These are phyloP conservation scores for Colletotrichum trifolii DNA, from an alignment of 2,329 filamentous ascomycete species.

Conservation along the genomic window DNA sequence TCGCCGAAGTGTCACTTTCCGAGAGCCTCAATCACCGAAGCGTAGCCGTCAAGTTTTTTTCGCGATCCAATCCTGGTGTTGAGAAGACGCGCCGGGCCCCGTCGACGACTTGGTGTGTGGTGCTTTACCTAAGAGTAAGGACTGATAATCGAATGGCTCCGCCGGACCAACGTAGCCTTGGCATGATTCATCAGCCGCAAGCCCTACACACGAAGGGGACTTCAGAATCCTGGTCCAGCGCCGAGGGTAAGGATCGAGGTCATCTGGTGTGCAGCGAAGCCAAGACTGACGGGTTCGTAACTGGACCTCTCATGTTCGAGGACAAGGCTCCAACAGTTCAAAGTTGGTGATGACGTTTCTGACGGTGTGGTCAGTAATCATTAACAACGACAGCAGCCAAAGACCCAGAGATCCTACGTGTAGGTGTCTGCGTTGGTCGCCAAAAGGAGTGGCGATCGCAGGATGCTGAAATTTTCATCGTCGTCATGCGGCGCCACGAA, in stretches of 20 bases:
- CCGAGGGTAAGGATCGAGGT: not conserved
- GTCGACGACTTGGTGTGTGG: no score
- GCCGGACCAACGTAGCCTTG: slow-evolving; percentile 4
- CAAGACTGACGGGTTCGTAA: slow-evolving; percentile 27
- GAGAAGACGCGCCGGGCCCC: no score
- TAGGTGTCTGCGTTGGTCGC: no score
- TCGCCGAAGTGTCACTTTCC: no score
- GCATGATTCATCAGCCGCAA: slow-evolving; percentile 21
- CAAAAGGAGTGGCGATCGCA: slow-evolving; percentile 2
- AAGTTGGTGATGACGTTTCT: slow-evolving; percentile 2
- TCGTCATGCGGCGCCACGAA: not conserved
- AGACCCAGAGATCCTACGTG: no score
- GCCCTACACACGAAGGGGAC: not conserved
- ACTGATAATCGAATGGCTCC: not conserved
- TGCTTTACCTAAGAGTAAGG: not conserved
- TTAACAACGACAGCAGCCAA: no score
- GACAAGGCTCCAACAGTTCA: not conserved
- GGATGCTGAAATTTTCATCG: not conserved
- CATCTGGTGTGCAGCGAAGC: slow-evolving; percentile 1
- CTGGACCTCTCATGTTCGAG: slow-evolving; percentile 26
- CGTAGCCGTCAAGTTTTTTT: no score
- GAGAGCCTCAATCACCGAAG: no score
- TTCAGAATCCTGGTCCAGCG: not conserved
- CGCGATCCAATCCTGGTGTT: no score
- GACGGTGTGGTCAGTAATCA: slow-evolving; percentile 6